Evolutionary conservation across 495 filamentous ascomycete species (phyloP).

Genomic region (Sporormia fimetaria): DNA sequence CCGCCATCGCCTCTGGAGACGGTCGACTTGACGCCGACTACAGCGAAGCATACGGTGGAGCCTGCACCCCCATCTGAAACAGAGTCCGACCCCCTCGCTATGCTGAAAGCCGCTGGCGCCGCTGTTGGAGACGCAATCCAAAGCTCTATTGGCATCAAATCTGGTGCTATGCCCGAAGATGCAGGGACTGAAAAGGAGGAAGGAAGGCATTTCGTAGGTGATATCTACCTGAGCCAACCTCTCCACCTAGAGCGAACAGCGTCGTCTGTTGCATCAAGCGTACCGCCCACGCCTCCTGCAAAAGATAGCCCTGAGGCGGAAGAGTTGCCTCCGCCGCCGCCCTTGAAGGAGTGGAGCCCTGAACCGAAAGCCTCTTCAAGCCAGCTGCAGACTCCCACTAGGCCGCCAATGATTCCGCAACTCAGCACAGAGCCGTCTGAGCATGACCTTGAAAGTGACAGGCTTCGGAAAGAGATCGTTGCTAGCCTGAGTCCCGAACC

Average conservation of each 20-base stretch:
- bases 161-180: too few relatives aligned
- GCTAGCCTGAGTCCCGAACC: conserved; percentile 50
- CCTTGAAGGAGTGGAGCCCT: conserved; percentile 37
- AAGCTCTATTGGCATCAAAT: conserved; percentile 20
- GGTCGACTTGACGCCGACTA: conserved; percentile 32
- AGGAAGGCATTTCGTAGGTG: conserved; percentile 9
- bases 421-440: conserved; percentile 45
- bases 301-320: conserved; percentile 24
- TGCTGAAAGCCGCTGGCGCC: conserved; percentile 24
- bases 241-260: conserved; percentile 22
- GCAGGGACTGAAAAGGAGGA: conserved; percentile 3
- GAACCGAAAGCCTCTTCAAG: conserved; percentile 23
- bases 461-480: conserved; percentile 69
- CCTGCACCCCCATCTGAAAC: conserved; percentile 3
- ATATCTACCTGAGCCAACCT: conserved; percentile 21
- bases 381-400: conserved; percentile 15
- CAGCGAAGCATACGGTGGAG: conserved; percentile 19
- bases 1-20: conserved; percentile 16
- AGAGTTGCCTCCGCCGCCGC: conserved; percentile 35
- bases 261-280: conserved; percentile 23
- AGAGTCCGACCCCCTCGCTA: conserved; percentile 22
- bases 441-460: conserved; percentile 63
- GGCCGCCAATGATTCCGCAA: conserved; percentile 43
- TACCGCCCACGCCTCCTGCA: conserved; percentile 26
- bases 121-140: conserved; percentile 28